Conservation (phyloP, 108 stramenopile genomes). For the Epithemia pelagica region DNA sequence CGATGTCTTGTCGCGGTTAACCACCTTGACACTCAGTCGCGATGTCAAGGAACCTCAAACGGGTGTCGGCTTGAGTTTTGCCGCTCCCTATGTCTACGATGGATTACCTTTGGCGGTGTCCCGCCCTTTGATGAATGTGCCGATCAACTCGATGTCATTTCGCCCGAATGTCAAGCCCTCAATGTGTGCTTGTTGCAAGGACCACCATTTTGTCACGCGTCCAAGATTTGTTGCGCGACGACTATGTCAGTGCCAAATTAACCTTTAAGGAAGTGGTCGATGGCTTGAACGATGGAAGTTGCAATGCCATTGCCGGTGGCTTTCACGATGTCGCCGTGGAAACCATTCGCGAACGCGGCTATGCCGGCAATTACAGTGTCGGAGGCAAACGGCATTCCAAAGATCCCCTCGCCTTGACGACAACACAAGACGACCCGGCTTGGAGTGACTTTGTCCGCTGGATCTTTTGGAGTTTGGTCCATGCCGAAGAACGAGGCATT, state of each 20-base stretch:
- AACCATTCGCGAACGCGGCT: conserved; percentile 14
- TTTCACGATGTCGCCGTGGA: conserved; percentile 8
- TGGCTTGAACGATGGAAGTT: conserved; percentile 12
- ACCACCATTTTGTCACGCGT: conserved; percentile 15
- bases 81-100: conserved; percentile 34
- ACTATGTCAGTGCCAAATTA: conserved; percentile 7
- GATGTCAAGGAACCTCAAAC: conserved; percentile 18
- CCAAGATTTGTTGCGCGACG: conserved; percentile 20
- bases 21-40: conserved; percentile 24
- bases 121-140: conserved; percentile 31
- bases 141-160: conserved; percentile 13
- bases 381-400: conserved; percentile 15
- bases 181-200: conserved; percentile 26
- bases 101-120: conserved; percentile 23
- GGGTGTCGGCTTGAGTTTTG: conserved; percentile 12
- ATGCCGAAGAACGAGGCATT: conserved; percentile 39
- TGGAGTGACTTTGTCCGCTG: conserved; percentile 46
- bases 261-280: conserved; percentile 5
- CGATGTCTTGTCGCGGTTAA: conserved; percentile 13
- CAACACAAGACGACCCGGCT: conserved; percentile 34
- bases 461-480: conserved; percentile 33
- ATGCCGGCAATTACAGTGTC: conserved; percentile 18
- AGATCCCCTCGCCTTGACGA: conserved; percentile 36
- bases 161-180: conserved; percentile 16
- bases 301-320: conserved; percentile 28